Evolutionary conservation across 2,329 filamentous ascomycete species (phyloP), one percentile per base, ranked within the genome.

Genomic region (Scopulariopsis brevicaulis): DNA sequence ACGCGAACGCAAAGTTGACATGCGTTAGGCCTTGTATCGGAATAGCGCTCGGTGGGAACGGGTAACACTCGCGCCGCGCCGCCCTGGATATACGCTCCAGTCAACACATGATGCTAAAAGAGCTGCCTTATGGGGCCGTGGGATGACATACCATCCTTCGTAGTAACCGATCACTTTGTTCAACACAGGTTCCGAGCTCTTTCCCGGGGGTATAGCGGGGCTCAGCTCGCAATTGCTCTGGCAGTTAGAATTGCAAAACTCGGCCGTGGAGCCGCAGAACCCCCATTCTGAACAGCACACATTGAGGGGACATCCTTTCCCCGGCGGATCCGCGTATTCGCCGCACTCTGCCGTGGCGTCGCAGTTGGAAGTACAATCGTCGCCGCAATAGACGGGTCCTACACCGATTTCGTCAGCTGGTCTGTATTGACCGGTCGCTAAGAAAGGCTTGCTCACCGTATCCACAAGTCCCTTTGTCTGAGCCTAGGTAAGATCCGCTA

Each of bases 341-440:
- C 69, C 69, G 55, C 69, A 73, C 52, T 70, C 68, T 1, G 69
- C 64, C 18, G 68, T 62, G 15, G 68, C 67, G 61, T 71, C 63
- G 58, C 69, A 71, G 58, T 69, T 69, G 48, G 53, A 59, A 14
- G 34, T 37, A 14, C 34, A 37, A 7, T 14, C 34, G 7, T 7
- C 14, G 34, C 34, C 34, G 14, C 34, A 37, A 14, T 37, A 37
- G 7, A 14, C 14, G 7, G 34, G 34, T 37, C 34, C 34, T n/a
- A n/a, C n/a, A n/a, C n/a, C n/a, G n/a, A n/a, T n/a, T n/a, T n/a
- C n/a, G n/a, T n/a, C n/a, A n/a, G n/a, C n/a, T n/a, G n/a, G n/a
- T n/a, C n/a, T n/a, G n/a, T n/a, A n/a, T n/a, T n/a, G n/a, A n/a
- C n/a, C n/a, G n/a, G n/a, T n/a, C n/a, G n/a, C n/a, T n/a, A n/a